Conservation (phyloP, 345 rosid genomes). For the Gynandropsis gynandra region DNA sequence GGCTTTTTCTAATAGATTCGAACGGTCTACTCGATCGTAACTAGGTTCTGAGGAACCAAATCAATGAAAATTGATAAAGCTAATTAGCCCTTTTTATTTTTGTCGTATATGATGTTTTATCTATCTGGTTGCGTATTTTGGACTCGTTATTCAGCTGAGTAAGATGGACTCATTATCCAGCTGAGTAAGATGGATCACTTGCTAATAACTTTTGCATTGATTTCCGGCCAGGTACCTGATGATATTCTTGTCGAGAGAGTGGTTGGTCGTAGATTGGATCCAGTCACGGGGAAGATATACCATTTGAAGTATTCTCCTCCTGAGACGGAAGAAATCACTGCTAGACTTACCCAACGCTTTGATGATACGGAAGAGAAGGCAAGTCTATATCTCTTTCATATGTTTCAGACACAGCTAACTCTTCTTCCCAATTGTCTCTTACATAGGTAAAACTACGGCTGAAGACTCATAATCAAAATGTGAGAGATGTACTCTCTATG, state of each 20-base stretch:
- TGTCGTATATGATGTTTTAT: no score
- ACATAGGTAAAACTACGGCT: slow-evolving; percentile 86
- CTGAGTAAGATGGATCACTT: neutral
- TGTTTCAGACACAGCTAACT: neutral
- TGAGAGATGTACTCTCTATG: slow-evolving; percentile 77
- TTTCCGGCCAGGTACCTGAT: slow-evolving; percentile 71
- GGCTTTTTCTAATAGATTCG: no score
- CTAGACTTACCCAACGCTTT: slow-evolving; percentile 79
- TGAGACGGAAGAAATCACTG: slow-evolving; percentile 75
- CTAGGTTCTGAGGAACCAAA: no score
- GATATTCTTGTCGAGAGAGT: slow-evolving; percentile 88
- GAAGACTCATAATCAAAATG: slow-evolving; percentile 67
- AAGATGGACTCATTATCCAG: no score
- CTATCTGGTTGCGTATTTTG: no score
- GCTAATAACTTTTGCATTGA: neutral
- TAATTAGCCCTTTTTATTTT: no score
- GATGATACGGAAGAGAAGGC: slow-evolving; percentile 97
- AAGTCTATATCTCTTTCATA: slow-evolving; percentile 22
- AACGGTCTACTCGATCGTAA: no score
- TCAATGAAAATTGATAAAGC: no score
- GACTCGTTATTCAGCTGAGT: no score
- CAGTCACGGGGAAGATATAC: slow-evolving; percentile 87
- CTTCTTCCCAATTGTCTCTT: slow-evolving; percentile 13
- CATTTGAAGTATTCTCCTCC: slow-evolving; percentile 91
- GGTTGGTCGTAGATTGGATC: slow-evolving; percentile 87